These are phyloP conservation scores for Calonectria hawksworthii DNA, from an alignment of 2,329 filamentous ascomycete species.

Conservation along the genomic window DNA sequence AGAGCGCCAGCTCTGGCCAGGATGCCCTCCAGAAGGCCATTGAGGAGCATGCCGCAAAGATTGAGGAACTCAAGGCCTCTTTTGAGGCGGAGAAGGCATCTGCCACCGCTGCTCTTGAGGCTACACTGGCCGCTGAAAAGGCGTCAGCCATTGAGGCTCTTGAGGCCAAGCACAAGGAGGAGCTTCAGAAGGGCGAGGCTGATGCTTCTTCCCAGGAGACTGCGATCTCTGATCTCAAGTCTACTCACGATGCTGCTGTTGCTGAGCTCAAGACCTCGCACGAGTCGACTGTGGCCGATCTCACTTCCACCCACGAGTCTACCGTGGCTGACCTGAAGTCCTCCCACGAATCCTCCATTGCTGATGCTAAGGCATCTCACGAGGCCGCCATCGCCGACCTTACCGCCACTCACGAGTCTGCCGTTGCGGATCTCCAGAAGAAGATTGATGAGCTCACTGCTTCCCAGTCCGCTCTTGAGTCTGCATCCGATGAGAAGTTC, in stretches of 20 bases:
- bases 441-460: conserved; percentile 67
- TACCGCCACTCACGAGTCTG: conserved; percentile 63
- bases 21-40: conserved; percentile 53
- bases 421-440: conserved; percentile 64
- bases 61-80: conserved; percentile 64
- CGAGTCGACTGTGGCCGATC: conserved; percentile 63
- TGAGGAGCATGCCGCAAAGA: conserved; percentile 63
- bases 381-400: conserved; percentile 66
- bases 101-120: conserved; percentile 53
- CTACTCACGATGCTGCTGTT: conserved; percentile 64
- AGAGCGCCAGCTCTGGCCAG: conserved; percentile 52
- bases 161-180: conserved; percentile 66
- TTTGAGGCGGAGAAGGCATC: conserved; percentile 65
- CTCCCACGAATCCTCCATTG: conserved; percentile 63
- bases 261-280: conserved; percentile 61
- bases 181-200: conserved; percentile 62
- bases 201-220: conserved; percentile 63
- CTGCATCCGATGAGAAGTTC: conserved; percentile 59
- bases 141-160: conserved; percentile 61
- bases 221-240: conserved; percentile 41
- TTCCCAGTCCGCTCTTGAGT: conserved; percentile 61
- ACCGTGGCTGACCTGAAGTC: conserved; percentile 45
- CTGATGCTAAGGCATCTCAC: conserved; percentile 61
- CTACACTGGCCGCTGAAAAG: conserved; percentile 65
- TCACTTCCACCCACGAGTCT: conserved; percentile 63